A percentile compares a stretch with the other conserved stretches of the same genome.
phyloP scores from a whole-genome alignment of 495 filamentous ascomycete species.

The Penicillium diatomitis region DNA sequence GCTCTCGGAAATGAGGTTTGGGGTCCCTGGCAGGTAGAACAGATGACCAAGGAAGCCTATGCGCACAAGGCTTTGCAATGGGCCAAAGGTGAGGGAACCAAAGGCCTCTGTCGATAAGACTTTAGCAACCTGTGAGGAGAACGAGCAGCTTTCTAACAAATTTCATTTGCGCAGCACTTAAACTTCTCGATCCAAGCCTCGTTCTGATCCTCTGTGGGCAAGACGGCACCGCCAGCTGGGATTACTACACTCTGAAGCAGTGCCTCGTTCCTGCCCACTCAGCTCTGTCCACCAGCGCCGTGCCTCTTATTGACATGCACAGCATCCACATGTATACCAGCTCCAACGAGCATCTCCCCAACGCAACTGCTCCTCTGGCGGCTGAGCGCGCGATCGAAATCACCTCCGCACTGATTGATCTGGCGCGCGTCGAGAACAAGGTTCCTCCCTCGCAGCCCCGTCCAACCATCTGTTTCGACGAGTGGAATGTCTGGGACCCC shows the following conservation, averaged over 20 bases:
- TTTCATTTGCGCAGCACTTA: conserved; percentile 40
- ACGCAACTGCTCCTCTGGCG: conserved; percentile 56
- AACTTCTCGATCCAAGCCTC: conserved; percentile 61
- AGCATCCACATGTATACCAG: conserved; percentile 64
- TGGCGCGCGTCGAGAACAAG: conserved; percentile 60
- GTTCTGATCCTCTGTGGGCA: conserved; percentile 63
- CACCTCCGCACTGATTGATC: conserved; percentile 56
- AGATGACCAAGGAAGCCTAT: conserved; percentile 67
- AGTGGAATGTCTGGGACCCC: conserved; percentile 83
- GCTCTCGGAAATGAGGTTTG: conserved; percentile 65
- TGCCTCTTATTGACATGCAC: conserved; percentile 62
- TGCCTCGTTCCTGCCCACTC: conserved; percentile 40
- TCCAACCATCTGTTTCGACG: conserved; percentile 72
- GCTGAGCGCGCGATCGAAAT: conserved; percentile 71
- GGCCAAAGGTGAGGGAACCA: conserved; percentile 46
- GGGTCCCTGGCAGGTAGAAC: conserved; percentile 74
- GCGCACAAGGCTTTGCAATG: conserved; percentile 69
- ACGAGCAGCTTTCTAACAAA: neutral
- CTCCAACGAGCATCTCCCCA: conserved; percentile 42
- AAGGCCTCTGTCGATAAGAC: neutral
- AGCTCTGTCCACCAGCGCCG: conserved; percentile 33
- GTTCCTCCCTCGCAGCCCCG: conserved; percentile 46
- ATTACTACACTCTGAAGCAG: conserved; percentile 59
- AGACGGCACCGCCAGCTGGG: conserved; percentile 59
- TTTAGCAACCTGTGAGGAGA: too few species aligned